phyloP scores from a whole-genome alignment of 768 basidiomycete species.

The Nidularia sp. region DNA sequence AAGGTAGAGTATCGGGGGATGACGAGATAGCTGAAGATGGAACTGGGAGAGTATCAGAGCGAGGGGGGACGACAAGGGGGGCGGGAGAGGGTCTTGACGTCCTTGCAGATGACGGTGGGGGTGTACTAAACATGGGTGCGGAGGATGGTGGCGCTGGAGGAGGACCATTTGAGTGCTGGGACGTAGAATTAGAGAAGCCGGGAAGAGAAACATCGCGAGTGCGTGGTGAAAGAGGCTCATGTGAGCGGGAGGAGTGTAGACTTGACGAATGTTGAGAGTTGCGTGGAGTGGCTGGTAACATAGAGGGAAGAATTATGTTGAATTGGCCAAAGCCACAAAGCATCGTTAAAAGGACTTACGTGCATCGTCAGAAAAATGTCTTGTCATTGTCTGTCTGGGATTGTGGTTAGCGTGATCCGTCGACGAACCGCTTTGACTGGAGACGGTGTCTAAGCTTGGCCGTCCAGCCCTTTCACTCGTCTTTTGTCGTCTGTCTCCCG shows the following conservation, averaged over 20 bases:
- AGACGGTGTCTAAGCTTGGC: slow-evolving; percentile 22
- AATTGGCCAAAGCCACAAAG: slow-evolving; percentile 3
- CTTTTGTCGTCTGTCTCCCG: slow-evolving; percentile 23
- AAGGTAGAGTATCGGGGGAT: slow-evolving; percentile 26
- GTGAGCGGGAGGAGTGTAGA: slow-evolving; percentile 35
- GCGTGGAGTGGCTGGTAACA: slow-evolving; percentile 21
- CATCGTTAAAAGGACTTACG: slow-evolving; percentile 17
- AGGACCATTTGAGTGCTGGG: slow-evolving; percentile 8
- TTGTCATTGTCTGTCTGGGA: slow-evolving; percentile 16
- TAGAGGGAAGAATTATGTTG: slow-evolving; percentile 6
- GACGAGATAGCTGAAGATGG: slow-evolving; percentile 23
- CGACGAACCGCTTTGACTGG: slow-evolving; percentile 9
- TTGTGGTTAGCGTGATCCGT: slow-evolving; percentile 4
- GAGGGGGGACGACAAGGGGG: slow-evolving; percentile 34
- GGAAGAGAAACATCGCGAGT: slow-evolving; percentile 17
- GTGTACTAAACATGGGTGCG: slow-evolving; percentile 11
- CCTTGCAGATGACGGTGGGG: slow-evolving; percentile 19
- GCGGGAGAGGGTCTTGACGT: slow-evolving; percentile 28
- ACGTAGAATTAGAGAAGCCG: slow-evolving; percentile 10
- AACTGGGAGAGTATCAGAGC: slow-evolving; percentile 26
- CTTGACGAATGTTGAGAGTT: slow-evolving; percentile 17
- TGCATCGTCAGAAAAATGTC: slow-evolving; percentile 36
- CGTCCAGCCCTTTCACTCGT: slow-evolving; percentile 18
- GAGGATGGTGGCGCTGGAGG: slow-evolving; percentile 17
- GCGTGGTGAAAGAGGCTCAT: slow-evolving; percentile 30